These are phyloP conservation scores for Acacia confusa DNA, from an alignment of 306 rosid genomes.

Conservation along the genomic window DNA sequence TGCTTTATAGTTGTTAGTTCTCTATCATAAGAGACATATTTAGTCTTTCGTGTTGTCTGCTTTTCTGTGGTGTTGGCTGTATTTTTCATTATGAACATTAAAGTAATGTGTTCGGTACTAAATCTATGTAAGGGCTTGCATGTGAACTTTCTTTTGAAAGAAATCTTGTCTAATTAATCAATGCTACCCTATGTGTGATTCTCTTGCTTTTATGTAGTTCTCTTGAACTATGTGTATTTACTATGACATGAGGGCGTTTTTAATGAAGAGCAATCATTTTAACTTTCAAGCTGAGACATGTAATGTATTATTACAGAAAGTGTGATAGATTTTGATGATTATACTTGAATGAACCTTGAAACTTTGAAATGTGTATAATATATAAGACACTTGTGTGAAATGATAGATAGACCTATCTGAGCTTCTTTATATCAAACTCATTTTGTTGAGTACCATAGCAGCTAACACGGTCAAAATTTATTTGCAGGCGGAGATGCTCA, in stretches of 20 bases:
- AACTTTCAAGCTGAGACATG: not conserved
- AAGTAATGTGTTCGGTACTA: not conserved
- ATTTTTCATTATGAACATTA: conserved; percentile 2
- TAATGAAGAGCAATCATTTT: not conserved
- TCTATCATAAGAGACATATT: not conserved
- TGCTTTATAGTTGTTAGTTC: not conserved
- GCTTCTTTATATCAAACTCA: not conserved
- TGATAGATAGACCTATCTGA: too few species aligned
- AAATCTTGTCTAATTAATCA: not conserved
- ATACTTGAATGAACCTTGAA: not conserved
- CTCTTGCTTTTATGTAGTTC: not conserved
- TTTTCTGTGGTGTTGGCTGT: not conserved
- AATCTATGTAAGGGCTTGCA: conserved; percentile 10
- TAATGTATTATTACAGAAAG: not conserved
- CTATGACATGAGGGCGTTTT: not conserved
- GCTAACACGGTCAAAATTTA: conserved; percentile 11
- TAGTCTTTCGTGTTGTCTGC: conserved; percentile 3
- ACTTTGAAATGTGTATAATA: conserved; percentile 1
- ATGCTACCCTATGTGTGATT: not conserved
- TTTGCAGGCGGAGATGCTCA: conserved; percentile 67
- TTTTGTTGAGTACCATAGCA: not conserved
- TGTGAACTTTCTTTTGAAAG: conserved; percentile 1
- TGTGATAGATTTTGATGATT: not conserved
- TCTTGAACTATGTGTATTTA: not conserved
- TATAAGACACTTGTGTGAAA: not conserved